Evolutionary conservation across 2,329 filamentous ascomycete genomes (phyloP).

Genomic region (Fusarium subtropicale): DNA sequence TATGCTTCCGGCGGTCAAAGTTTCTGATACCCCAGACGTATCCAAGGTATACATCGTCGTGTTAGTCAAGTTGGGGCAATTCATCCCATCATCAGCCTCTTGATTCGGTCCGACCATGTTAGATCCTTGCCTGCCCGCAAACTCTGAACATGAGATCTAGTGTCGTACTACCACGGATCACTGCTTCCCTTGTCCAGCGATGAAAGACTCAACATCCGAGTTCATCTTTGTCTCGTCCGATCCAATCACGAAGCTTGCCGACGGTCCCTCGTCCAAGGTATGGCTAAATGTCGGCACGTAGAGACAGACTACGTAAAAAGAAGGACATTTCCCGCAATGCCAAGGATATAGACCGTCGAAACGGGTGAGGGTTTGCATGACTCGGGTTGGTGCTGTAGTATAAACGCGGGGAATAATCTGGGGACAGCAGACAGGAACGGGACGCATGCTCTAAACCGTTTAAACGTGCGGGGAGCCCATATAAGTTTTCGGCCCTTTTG

Average conservation of each 20-base stretch:
- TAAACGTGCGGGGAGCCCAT: conserved; percentile 36
- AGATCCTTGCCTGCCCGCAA: conserved; percentile 9
- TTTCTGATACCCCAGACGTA: too few relatives aligned
- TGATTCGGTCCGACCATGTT: conserved; percentile 29
- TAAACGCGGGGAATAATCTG: conserved; percentile 36
- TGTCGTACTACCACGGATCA: background rate
- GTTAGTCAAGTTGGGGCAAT: background rate
- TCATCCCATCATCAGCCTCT: conserved; percentile 6
- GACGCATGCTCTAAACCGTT: conserved; percentile 21
- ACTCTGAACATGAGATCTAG: background rate
- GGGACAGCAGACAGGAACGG: conserved; percentile 18
- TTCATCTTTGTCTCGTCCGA: background rate
- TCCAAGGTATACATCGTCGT: conserved; percentile 10
- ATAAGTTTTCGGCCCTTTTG: conserved; percentile 36
- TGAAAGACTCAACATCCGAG: background rate
- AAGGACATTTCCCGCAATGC: conserved; percentile 1
- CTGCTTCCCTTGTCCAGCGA: background rate
- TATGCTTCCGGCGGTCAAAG: too few relatives aligned
- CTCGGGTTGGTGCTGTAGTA: background rate
- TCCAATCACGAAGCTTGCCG: conserved; percentile 11
- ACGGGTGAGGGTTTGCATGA: conserved; percentile 12
- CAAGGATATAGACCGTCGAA: conserved; percentile 4
- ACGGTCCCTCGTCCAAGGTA: background rate
- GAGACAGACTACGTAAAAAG: background rate
- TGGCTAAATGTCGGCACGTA: background rate